Conservation (phyloP, 495 filamentous ascomycete species). For the Penicillium paradoxum region DNA sequence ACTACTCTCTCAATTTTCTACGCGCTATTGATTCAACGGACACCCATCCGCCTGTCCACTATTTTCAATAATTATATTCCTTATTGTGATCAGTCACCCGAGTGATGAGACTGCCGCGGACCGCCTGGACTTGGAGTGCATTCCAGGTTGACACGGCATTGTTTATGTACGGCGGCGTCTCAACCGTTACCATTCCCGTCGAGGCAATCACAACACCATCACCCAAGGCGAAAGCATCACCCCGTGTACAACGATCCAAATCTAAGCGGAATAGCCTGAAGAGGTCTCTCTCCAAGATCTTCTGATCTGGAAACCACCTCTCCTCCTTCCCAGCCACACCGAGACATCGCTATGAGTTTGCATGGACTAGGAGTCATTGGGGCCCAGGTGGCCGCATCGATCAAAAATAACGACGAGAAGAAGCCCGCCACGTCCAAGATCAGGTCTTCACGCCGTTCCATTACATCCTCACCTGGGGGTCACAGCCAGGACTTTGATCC, state of each 20-base stretch:
- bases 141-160: slow-evolving; percentile 26
- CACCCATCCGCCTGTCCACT: background rate
- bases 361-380: slow-evolving; percentile 32
- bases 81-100: slow-evolving; percentile 6
- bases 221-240: slow-evolving; percentile 2
- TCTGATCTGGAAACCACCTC: slow-evolving; percentile 2
- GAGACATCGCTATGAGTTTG: slow-evolving; percentile 19
- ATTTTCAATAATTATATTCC: background rate
- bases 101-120: slow-evolving; percentile 21
- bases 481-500: slow-evolving; percentile 38
- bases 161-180: slow-evolving; percentile 27
- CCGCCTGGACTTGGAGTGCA: slow-evolving; percentile 21
- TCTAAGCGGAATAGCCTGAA: slow-evolving; percentile 10
- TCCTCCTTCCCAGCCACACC: background rate
- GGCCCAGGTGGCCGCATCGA: slow-evolving; percentile 27
- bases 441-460: slow-evolving; percentile 9
- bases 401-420: slow-evolving; percentile 25
- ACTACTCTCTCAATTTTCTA: background rate
- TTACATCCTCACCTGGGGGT: slow-evolving; percentile 20
- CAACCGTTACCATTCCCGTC: slow-evolving; percentile 17
- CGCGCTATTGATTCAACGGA: background rate
- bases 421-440: slow-evolving; percentile 10
- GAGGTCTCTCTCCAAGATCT: slow-evolving; percentile 13
- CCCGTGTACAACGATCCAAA: background rate
- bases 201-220: slow-evolving; percentile 13